Evolutionary conservation across 306 rosid species (phyloP), one percentile per base, ranked within the genome.

Genomic region (Quercus variabilis): DNA sequence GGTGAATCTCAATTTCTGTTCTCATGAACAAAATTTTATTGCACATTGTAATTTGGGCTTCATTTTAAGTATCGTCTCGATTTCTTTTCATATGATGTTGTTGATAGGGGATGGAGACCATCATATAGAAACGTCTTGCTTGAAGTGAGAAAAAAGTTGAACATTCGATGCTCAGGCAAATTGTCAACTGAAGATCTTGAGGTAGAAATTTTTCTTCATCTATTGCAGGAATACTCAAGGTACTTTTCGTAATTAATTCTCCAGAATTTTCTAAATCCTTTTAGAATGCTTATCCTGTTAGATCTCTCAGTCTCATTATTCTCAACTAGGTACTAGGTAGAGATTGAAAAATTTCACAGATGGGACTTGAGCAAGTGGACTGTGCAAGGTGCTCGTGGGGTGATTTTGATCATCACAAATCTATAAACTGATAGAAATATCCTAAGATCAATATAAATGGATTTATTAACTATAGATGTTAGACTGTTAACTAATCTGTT

Each of bases 51-150:
- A 17, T 3, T 25, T 4, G 56, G 60, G 68, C 43, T 76, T 73
- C 64, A 28, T 71, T 30, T 79, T 76, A 49, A 71, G 23, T 57
- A 23, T 74, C 5, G 69, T 11, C 57, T 74, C 58, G 19, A 35
- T 56, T 74, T 82, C 74, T 49, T 69, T 65, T 71, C 33, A 30
- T 57, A 17, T 64, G 69, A 46, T 81, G 65, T 54, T 77, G 80
- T 83, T 78, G 75, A 62, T 78, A 91, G 98, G 93, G 99, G 99
- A 77, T 93, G 98, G 98, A 90, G 97, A 81, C 99, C 99, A 31
- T 89, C 99, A 69, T 95, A 95, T 81, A 91, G 96, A 86, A 89
- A 87, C 80, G 93, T 93, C 65, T 86, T 95, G 86, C 97, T 93
- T 85, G 89, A 89, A 68, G 88, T 93, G 71, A 85, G 94, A 79